Evolutionary conservation across 2,329 filamentous ascomycete genomes (phyloP), one percentile per base, ranked within the genome.

Genomic region (Ophiosphaerella narmari): DNA sequence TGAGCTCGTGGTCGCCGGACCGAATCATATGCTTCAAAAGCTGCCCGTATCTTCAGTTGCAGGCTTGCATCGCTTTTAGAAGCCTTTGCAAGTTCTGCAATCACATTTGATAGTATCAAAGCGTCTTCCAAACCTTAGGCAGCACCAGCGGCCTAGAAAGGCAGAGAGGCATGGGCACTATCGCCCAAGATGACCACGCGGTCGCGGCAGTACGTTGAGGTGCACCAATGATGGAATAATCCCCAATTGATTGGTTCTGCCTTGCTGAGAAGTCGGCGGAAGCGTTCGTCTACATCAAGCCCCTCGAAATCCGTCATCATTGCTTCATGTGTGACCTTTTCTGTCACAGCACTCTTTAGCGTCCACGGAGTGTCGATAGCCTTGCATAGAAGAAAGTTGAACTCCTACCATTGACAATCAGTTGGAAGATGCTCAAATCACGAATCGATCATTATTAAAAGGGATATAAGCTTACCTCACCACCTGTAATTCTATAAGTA

Each of bases 41-140:
- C 57, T 14, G 48, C 54, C 47, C 16, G 2, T 14, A 5, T 0
- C 48, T 46, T 4, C 46, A 48, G 5, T 11, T 16, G 0, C 37
- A 18, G 2, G 49, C 53, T 9, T 45, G 39, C 0, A 24, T 26
- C 21, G 42, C 16, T 12, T 26, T 40, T 16, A 4, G 14, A 14
- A 14, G 11, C 3, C 29, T 16, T 40, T 2, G 8, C 11, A 9
- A 60, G 35, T 14, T 39, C 42, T 9, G 44, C 46, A 6, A 65
- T 52, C 0, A 64, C 51, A 18, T 46, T 50, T 0, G 60, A 60
- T 1, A 67, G 54, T 7, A 67, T 53, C 6, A 66, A 57, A 4
- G 61, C 53, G 52, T 67, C 65, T 57, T 67, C 65, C 24, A 67
- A 51, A 14, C 50, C 51, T 43, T 60, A 52, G 32, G 60, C 63